Evolutionary conservation across 2,329 filamentous ascomycete species (phyloP).

Genomic region (Tolypocladium amazonense): DNA sequence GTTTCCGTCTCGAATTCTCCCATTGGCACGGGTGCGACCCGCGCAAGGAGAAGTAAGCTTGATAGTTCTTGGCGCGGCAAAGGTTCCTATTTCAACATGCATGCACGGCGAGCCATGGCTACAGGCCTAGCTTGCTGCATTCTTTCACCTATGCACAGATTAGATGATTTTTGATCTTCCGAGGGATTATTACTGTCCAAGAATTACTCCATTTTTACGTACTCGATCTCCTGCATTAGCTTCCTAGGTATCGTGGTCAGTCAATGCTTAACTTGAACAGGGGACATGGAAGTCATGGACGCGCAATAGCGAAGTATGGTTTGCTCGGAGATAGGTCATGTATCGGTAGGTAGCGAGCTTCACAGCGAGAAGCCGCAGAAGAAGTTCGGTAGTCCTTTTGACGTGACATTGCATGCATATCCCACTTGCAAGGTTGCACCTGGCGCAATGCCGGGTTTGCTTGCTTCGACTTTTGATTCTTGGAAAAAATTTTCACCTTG

Average conservation of each 20-base stretch:
- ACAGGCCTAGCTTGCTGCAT: not conserved
- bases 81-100: not conserved
- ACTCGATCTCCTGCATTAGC: not conserved
- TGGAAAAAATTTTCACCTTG: not conserved
- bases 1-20: not conserved
- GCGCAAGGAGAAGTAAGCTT: not conserved
- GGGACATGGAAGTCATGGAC: not conserved
- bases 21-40: not conserved
- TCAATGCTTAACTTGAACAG: not conserved
- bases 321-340: not conserved
- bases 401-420: constrained; percentile 1
- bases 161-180: not conserved
- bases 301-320: not conserved
- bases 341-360: not conserved
- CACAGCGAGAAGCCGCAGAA: no score
- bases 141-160: not conserved
- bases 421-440: constrained; percentile 3
- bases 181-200: not conserved
- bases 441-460: not conserved
- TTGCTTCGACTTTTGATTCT: not conserved
- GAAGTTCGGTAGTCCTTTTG: not conserved
- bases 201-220: not conserved
- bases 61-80: not conserved
- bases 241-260: not conserved
- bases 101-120: not conserved